Conservation (phyloP, 306 rosid species). For the Lathyrus sativus region DNA sequence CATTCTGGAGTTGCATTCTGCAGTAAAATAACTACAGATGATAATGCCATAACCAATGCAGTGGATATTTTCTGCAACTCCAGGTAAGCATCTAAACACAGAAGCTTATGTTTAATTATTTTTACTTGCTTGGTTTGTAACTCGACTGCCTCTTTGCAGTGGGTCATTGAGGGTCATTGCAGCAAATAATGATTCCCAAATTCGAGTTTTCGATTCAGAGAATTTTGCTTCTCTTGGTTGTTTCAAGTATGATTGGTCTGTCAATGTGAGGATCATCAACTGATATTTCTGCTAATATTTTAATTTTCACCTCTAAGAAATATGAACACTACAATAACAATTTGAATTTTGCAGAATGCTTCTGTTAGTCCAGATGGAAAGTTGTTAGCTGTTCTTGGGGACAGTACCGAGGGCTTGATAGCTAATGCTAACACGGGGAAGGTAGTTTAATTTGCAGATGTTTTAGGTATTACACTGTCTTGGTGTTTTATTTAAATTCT, state of each 20-base stretch:
- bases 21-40: slow-evolving; percentile 72
- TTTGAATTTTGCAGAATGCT: slow-evolving; percentile 54
- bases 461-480: neutral
- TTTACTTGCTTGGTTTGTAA: slow-evolving; percentile 6
- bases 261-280: slow-evolving; percentile 70
- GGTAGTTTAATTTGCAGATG: slow-evolving; percentile 39
- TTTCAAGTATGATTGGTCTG: slow-evolving; percentile 88
- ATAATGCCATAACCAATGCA: slow-evolving; percentile 86
- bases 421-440: slow-evolving; percentile 76
- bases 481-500: neutral
- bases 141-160: slow-evolving; percentile 51
- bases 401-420: slow-evolving; percentile 74
- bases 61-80: slow-evolving; percentile 71
- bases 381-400: slow-evolving; percentile 83
- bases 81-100: slow-evolving; percentile 47
- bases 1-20: slow-evolving; percentile 79
- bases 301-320: neutral
- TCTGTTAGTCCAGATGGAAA: slow-evolving; percentile 87
- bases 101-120: neutral
- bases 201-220: slow-evolving; percentile 68
- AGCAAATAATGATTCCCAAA: slow-evolving; percentile 89
- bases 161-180: slow-evolving; percentile 68
- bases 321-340: neutral
- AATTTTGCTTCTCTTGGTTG: slow-evolving; percentile 61
- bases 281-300: slow-evolving; percentile 3